Evolutionary conservation across 371 early-diverging fungal genomes (phyloP).

Genomic region (Basidiobolus meristosporus): DNA sequence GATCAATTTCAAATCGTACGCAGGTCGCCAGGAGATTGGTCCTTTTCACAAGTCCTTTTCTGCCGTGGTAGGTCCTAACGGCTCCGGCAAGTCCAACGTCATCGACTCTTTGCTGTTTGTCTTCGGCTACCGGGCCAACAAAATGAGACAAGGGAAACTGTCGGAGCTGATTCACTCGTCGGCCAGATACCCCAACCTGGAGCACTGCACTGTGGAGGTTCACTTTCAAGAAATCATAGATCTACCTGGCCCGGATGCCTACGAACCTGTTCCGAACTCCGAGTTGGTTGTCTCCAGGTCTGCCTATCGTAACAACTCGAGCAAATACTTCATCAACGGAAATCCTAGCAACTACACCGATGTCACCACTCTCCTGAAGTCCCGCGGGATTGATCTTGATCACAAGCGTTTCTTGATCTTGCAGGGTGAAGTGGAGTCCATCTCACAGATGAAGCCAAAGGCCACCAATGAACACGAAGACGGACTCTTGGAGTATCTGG

Average conservation of each 20-base stretch:
- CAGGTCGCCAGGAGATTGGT: slow-evolving; percentile 80
- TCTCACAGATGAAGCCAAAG: slow-evolving; percentile 97
- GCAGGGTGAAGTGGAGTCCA: slow-evolving; percentile 99
- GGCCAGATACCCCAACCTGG: slow-evolving; percentile 39
- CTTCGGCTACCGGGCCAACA: slow-evolving; percentile 98
- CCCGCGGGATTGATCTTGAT: slow-evolving; percentile 91
- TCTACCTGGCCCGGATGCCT: slow-evolving; percentile 22
- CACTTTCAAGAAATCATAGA: slow-evolving; percentile 86
- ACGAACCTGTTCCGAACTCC: slow-evolving; percentile 42
- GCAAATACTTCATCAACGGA: slow-evolving; percentile 70
- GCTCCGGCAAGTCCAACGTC: slow-evolving; percentile 99
- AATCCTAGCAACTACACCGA: slow-evolving; percentile 51
- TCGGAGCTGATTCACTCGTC: slow-evolving; percentile 96
- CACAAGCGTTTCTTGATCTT: slow-evolving; percentile 98
- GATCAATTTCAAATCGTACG: slow-evolving; percentile 92
- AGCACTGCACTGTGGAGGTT: slow-evolving; percentile 80
- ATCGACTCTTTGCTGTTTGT: slow-evolving; percentile 99
- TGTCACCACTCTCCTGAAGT: slow-evolving; percentile 70
- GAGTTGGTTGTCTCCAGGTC: slow-evolving; percentile 64
- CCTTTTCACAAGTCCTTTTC: slow-evolving; percentile 96
- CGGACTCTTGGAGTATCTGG: slow-evolving; percentile 97
- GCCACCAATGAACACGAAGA: slow-evolving; percentile 82
- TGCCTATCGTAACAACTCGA: slow-evolving; percentile 46
- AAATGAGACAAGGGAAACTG: slow-evolving; percentile 94
- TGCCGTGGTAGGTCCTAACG: slow-evolving; percentile 93